These are phyloP conservation scores for Pichia sporocuriosa DNA, from an alignment of 805 yeast species.

Conservation along the genomic window DNA sequence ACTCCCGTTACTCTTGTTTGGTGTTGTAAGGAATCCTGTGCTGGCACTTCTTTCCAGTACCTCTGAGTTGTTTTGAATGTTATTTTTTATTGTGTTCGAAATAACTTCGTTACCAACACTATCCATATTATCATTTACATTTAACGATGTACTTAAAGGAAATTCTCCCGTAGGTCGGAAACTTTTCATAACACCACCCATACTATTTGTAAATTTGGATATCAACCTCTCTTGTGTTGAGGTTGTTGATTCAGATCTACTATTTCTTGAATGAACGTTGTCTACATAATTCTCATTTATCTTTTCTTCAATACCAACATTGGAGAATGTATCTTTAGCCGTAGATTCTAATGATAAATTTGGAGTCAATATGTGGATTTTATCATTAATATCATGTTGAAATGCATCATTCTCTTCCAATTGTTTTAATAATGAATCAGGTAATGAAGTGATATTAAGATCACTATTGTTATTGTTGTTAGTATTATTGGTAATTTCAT, in stretches of 20 bases:
- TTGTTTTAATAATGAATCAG: constrained; percentile 24
- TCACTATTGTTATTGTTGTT: neutral
- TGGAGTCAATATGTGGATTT: neutral
- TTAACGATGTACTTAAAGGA: constrained; percentile 27
- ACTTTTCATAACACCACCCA: constrained; percentile 32
- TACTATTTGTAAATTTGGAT: constrained; percentile 25
- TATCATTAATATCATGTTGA: constrained; percentile 7
- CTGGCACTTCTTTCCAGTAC: constrained; percentile 2
- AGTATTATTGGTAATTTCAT: neutral
- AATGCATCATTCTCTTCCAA: constrained; percentile 27
- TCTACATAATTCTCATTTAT: neutral
- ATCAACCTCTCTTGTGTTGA: constrained; percentile 22
- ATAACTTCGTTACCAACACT: neutral
- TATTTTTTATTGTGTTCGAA: neutral
- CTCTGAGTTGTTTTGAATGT: neutral
- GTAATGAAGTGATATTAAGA: constrained; percentile 10
- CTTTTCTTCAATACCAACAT: constrained; percentile 10
- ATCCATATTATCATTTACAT: neutral
- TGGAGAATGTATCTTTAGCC: neutral
- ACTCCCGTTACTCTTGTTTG: constrained; percentile 9
- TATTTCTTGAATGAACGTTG: neutral
- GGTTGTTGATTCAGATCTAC: constrained; percentile 10
- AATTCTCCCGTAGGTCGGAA: constrained; percentile 30
- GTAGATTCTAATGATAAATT: neutral
- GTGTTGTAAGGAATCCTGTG: neutral